Percentiles rank a stretch among this genome's conserved stretches.
Conservation (phyloP, 257 asterid genomes). For the Forsythia suspensa region DNA sequence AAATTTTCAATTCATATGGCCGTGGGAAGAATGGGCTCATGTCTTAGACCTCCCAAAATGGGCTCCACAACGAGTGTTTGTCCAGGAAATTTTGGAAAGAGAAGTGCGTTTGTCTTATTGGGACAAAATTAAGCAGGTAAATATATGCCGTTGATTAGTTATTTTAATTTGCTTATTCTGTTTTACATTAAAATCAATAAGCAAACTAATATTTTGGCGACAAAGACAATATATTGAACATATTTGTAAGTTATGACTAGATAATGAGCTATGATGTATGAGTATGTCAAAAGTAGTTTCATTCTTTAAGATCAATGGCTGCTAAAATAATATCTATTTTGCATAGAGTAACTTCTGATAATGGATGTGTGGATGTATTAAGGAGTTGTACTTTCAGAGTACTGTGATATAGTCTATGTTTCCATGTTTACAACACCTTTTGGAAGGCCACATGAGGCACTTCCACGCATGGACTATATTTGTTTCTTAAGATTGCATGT, state of each 20-base stretch:
- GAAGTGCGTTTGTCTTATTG: slow-evolving; percentile 94
- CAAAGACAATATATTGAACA: neutral
- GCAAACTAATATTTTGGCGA: neutral
- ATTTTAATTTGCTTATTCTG: neutral
- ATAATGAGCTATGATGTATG: neutral
- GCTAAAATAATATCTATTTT: neutral
- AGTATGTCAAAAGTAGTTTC: neutral
- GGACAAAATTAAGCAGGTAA: slow-evolving; percentile 97
- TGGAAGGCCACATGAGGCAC: neutral
- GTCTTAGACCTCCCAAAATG: slow-evolving; percentile 96
- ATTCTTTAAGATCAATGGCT: neutral
- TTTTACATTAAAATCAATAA: neutral
- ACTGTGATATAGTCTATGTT: neutral
- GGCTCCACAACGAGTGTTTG: slow-evolving; percentile 97
- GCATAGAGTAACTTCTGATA: neutral
- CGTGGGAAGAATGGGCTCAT: slow-evolving; percentile 99
- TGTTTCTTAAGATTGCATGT: neutral
- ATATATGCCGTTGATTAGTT: slow-evolving; percentile 7
- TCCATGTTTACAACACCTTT: neutral
- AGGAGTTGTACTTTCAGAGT: neutral
- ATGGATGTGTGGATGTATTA: neutral
- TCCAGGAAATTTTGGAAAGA: slow-evolving; percentile 97
- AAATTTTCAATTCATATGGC: slow-evolving; percentile 98
- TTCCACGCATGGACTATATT: neutral
- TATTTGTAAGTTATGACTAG: slow-evolving; percentile 1